phyloP scores from a whole-genome alignment of 495 filamentous ascomycete species.

The Lentithecium fluviatile region DNA sequence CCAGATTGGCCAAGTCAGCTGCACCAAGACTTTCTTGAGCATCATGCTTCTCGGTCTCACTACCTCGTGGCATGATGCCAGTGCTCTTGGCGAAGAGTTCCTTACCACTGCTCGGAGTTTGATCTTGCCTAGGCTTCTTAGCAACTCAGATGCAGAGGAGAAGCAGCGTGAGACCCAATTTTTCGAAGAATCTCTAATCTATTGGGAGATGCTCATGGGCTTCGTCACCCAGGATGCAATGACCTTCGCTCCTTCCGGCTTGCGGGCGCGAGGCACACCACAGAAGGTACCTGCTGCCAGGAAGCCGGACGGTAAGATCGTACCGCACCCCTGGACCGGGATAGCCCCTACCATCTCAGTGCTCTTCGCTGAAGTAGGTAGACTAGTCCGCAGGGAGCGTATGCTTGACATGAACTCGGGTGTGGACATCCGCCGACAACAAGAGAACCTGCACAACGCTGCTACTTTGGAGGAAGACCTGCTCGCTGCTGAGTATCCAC shows the following conservation, averaged over 20 bases:
- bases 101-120: conserved; percentile 33
- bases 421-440: conserved; percentile 20
- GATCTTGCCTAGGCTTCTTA: conserved; percentile 28
- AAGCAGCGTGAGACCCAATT: conserved; percentile 54
- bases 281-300: conserved; percentile 9
- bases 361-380: conserved; percentile 55
- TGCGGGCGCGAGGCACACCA: conserved; percentile 35
- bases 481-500: conserved; percentile 50
- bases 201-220: conserved; percentile 62
- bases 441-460: conserved; percentile 50
- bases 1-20: conserved; percentile 38
- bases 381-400: conserved; percentile 53
- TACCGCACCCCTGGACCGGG: conserved; percentile 60
- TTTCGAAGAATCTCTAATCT: conserved; percentile 58
- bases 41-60: conserved; percentile 58
- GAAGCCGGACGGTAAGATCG: conserved; percentile 30
- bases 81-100: conserved; percentile 48
- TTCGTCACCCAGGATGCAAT: conserved; percentile 51
- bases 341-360: conserved; percentile 56
- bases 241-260: conserved; percentile 34
- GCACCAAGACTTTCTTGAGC: conserved; percentile 54
- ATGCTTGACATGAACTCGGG: conserved; percentile 26
- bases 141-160: conserved; percentile 34
- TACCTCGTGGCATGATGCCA: conserved; percentile 58
- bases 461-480: conserved; percentile 53